These are phyloP conservation scores for Erythrophleum fordii DNA, from an alignment of 306 rosid genomes.

Conservation along the genomic window DNA sequence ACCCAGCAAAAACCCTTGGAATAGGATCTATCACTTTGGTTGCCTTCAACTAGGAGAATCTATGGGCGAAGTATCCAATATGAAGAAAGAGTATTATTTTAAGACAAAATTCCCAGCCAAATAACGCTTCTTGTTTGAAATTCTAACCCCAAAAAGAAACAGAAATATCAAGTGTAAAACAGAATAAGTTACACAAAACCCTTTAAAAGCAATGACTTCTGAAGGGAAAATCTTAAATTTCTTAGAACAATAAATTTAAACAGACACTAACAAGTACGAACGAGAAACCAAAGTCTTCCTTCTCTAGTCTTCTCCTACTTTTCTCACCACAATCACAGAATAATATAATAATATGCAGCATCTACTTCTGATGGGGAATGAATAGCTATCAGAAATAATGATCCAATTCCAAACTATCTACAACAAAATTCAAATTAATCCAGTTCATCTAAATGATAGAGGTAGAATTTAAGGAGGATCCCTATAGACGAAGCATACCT, in stretches of 20 bases:
- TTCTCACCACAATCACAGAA: neutral
- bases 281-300: slow-evolving; percentile 3
- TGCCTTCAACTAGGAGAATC: neutral
- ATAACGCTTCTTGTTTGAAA: neutral
- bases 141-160: neutral
- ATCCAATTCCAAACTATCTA: neutral
- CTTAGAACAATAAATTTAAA: neutral
- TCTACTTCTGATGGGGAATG: neutral
- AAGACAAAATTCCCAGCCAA: slow-evolving; percentile 2
- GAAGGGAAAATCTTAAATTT: slow-evolving; percentile 19
- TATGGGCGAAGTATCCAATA: neutral
- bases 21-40: neutral
- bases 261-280: neutral
- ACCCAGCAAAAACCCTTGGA: neutral
- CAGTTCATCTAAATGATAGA: neutral
- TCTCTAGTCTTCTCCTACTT: neutral
- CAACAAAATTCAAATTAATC: neutral
- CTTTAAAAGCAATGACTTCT: neutral
- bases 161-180: neutral
- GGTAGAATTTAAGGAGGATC: neutral
- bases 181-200: neutral
- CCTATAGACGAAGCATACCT: slow-evolving; percentile 38
- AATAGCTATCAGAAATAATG: neutral
- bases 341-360: neutral
- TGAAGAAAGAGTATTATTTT: neutral